These are phyloP conservation scores for Vigna angularis DNA, from an alignment of 306 rosid genomes.

Conservation along the genomic window DNA sequence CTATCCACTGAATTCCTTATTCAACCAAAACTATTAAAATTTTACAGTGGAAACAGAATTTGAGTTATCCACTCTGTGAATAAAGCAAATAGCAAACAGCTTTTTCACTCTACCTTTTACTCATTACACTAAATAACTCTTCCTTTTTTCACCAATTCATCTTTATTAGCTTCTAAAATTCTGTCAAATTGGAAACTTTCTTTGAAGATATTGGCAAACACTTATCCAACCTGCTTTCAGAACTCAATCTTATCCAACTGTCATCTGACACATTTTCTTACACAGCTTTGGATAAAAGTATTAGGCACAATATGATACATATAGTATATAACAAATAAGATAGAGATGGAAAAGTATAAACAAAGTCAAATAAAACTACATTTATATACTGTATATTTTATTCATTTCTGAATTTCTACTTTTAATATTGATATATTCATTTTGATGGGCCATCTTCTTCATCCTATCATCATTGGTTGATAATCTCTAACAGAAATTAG, in stretches of 20 bases:
- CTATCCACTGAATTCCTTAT: neutral
- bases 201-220: neutral
- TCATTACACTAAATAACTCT: neutral
- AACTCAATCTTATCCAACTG: neutral
- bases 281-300: neutral
- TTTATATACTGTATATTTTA: neutral
- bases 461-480: neutral
- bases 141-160: neutral
- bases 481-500: neutral
- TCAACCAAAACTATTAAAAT: neutral
- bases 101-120: neutral
- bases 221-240: neutral
- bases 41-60: neutral
- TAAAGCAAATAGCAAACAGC: neutral
- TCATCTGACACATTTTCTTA: neutral
- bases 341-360: neutral
- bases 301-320: neutral
- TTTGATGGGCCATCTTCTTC: neutral
- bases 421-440: neutral
- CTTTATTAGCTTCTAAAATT: neutral
- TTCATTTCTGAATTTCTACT: neutral
- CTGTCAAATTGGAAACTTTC: neutral
- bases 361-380: neutral
- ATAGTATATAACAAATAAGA: neutral
- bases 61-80: no score